A percentile compares a stretch with the other conserved stretches of the same genome.
Conservation (phyloP, 2,329 filamentous ascomycete genomes). For the Remersonia thermophila region DNA sequence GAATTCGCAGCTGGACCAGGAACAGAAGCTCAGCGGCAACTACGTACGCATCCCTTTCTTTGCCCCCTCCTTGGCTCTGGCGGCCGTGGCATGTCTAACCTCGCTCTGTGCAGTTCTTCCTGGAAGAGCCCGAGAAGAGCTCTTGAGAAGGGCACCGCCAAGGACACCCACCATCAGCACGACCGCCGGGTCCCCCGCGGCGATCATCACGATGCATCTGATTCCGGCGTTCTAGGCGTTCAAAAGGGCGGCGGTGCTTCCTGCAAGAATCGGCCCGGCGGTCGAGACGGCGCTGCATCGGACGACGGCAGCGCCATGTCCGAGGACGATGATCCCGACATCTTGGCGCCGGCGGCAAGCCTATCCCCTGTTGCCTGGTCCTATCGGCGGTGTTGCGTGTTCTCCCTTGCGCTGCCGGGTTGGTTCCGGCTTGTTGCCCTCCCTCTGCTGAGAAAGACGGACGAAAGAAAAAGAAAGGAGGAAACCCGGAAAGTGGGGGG, state of each 20-base stretch:
- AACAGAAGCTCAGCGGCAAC: constrained; percentile 89
- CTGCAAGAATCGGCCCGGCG: constrained; percentile 18
- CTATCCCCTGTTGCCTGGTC: constrained; percentile 57
- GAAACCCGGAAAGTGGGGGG: too few relatives aligned
- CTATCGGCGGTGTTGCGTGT: constrained; percentile 26
- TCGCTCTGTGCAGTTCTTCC: constrained; percentile 65
- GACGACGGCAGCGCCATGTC: constrained; percentile 39
- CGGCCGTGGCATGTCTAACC: constrained; percentile 1
- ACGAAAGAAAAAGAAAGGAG: too few relatives aligned
- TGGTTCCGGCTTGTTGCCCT: too few relatives aligned
- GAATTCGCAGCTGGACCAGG: constrained; percentile 90
- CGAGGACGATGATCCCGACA: constrained; percentile 56
- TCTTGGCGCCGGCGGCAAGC: constrained; percentile 44
- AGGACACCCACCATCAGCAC: constrained; percentile 49
- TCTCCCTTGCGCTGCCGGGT: too few relatives aligned
- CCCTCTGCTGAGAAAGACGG: too few relatives aligned
- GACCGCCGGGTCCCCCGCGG: constrained; percentile 12
- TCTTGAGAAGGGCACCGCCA: background rate
- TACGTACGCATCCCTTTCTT: constrained; percentile 59
- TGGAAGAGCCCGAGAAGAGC: constrained; percentile 33
- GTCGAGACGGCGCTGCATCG: constrained; percentile 25
- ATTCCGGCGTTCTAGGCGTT: constrained; percentile 40
- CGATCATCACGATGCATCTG: constrained; percentile 26
- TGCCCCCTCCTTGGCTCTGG: background rate
- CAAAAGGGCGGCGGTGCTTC: constrained; percentile 26